Conservation (phyloP, 2,329 filamentous ascomycete species). For the Colletotrichum aenigma region DNA sequence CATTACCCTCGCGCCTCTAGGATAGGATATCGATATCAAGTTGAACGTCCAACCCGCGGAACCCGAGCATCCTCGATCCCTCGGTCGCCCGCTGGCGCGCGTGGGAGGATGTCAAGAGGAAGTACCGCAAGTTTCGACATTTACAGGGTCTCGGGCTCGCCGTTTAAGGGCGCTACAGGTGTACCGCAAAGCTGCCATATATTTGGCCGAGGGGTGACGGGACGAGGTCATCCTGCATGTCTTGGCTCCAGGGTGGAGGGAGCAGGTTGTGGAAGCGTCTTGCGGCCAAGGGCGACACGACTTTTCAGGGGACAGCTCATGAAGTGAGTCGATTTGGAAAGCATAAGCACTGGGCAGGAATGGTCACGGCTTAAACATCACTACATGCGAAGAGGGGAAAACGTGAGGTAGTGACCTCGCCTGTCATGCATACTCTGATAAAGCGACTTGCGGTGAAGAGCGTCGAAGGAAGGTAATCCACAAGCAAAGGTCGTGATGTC, state of each 20-base stretch:
- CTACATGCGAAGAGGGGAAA: background rate
- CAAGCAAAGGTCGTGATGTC: constrained; percentile 14
- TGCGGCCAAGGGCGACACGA: constrained; percentile 39
- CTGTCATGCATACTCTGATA: constrained; percentile 21
- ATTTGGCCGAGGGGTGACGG: constrained; percentile 44
- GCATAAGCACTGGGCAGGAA: background rate
- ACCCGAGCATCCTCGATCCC: too few relatives aligned
- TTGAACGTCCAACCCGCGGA: too few relatives aligned
- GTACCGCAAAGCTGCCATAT: constrained; percentile 46
- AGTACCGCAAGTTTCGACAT: constrained; percentile 53
- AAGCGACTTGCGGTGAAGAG: constrained; percentile 18
- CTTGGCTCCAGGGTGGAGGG: constrained; percentile 40
- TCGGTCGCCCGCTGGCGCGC: too few relatives aligned
- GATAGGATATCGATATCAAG: too few relatives aligned
- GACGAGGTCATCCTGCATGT: constrained; percentile 44
- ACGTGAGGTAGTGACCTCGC: background rate
- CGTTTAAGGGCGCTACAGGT: constrained; percentile 48
- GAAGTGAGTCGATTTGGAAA: constrained; percentile 27
- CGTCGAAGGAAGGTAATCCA: constrained; percentile 21
- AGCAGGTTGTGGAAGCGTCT: constrained; percentile 46
- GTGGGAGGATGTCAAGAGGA: constrained; percentile 35
- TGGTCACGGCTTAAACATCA: background rate
- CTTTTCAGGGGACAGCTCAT: constrained; percentile 42
- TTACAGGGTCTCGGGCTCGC: constrained; percentile 56
- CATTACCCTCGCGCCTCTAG: too few relatives aligned